phyloP scores from a whole-genome alignment of 805 yeast genomes.

The Yamadazyma endophytica region DNA sequence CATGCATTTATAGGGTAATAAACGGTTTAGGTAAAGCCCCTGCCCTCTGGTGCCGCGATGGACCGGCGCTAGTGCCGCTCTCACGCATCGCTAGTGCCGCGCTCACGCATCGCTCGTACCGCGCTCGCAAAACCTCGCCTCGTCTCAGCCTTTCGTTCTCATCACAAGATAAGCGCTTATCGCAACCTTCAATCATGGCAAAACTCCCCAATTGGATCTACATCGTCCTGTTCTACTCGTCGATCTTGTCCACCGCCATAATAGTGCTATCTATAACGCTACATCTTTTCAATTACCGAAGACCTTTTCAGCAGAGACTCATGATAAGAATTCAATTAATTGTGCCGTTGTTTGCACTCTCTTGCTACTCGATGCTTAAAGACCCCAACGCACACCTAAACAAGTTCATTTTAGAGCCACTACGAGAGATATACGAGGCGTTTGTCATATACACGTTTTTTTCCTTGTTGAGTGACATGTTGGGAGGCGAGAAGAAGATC shows the following conservation, averaged over 20 bases:
- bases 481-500: constrained; percentile 91
- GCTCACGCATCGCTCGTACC: too few relatives aligned
- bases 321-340: constrained; percentile 77
- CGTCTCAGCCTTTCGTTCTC: too few relatives aligned
- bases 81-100: too few relatives aligned
- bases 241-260: constrained; percentile 17
- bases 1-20: not conserved
- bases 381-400: constrained; percentile 39
- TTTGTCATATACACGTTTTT: constrained; percentile 93
- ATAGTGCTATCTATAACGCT: constrained; percentile 21
- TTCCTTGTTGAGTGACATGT: constrained; percentile 70
- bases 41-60: too few relatives aligned
- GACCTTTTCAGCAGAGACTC: constrained; percentile 83
- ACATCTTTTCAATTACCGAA: constrained; percentile 64
- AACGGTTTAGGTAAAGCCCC: not conserved
- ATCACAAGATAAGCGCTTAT: too few relatives aligned
- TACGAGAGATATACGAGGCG: constrained; percentile 90
- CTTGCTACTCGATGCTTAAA: constrained; percentile 59
- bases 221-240: constrained; percentile 17
- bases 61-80: too few relatives aligned
- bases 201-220: constrained; percentile 15
- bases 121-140: too few relatives aligned
- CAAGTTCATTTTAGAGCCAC: constrained; percentile 56
- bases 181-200: constrained; percentile 2
- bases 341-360: constrained; percentile 74